These are phyloP conservation scores for Paxillus ammoniavirescens DNA, from an alignment of 768 basidiomycete species.

Conservation along the genomic window DNA sequence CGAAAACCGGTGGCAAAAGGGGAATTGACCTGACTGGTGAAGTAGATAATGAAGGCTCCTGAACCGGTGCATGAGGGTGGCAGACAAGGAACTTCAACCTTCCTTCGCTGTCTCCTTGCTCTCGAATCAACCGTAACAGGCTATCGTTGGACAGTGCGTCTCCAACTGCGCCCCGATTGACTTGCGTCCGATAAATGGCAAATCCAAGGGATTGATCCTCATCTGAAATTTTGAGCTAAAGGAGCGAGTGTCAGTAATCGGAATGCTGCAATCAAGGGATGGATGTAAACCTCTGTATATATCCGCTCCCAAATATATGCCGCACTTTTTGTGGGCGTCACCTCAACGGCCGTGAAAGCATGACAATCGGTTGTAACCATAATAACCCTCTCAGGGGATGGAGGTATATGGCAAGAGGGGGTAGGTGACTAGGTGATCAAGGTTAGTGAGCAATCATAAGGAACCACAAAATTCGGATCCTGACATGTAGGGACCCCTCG, in stretches of 20 bases:
- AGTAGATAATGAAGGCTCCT: constrained; percentile 44
- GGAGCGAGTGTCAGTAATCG: constrained; percentile 2
- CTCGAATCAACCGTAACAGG: constrained; percentile 68
- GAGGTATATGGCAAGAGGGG: constrained; percentile 26
- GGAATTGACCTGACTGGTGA: constrained; percentile 47
- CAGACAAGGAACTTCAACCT: constrained; percentile 84
- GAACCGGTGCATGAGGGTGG: constrained; percentile 58
- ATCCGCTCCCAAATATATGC: constrained; percentile 78
- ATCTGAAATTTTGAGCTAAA: constrained; percentile 74
- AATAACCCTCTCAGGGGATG: constrained; percentile 40
- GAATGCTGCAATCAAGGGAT: neutral
- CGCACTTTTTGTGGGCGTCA: constrained; percentile 61
- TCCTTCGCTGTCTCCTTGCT: constrained; percentile 73
- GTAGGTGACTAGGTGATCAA: constrained; percentile 28
- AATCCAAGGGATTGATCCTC: constrained; percentile 72
- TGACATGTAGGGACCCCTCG: constrained; percentile 26
- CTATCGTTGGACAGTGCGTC: constrained; percentile 69
- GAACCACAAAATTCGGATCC: constrained; percentile 7
- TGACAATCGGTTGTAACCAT: constrained; percentile 80
- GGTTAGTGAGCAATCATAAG: constrained; percentile 8
- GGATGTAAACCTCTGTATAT: constrained; percentile 63
- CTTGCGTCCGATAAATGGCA: constrained; percentile 85
- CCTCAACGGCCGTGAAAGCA: constrained; percentile 68
- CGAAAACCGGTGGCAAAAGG: constrained; percentile 47
- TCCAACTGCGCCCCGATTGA: constrained; percentile 74